Percentiles rank a stretch among this genome's conserved stretches.
Evolutionary conservation across 2,329 filamentous ascomycete species (phyloP).

Genomic region (Rutstroemia sp.): DNA sequence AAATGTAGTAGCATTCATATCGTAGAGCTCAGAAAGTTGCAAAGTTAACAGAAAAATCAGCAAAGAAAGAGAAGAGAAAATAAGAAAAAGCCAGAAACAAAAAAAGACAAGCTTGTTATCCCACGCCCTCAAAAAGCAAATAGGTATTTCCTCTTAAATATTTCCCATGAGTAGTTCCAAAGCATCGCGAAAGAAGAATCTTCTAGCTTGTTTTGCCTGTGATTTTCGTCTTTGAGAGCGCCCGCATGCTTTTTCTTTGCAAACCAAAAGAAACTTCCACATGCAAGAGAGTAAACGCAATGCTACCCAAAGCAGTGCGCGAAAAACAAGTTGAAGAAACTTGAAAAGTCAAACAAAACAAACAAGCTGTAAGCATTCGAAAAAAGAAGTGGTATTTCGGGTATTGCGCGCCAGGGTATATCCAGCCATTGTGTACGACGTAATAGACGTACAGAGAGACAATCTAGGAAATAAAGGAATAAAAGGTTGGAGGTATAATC

Average conservation of each 20-base stretch:
- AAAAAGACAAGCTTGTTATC: conserved; percentile 2
- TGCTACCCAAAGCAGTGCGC: background rate
- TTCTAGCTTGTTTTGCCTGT: conserved; percentile 25
- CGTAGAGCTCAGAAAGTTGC: too few relatives aligned
- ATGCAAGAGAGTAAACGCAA: background rate
- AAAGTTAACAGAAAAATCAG: too few relatives aligned
- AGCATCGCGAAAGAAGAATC: conserved; percentile 8
- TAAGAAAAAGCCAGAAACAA: too few relatives aligned
- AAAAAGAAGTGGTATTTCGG: conserved; percentile 28
- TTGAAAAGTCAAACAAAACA: conserved; percentile 12
- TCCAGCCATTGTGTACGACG: conserved; percentile 25
- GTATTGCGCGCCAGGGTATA: conserved; percentile 32
- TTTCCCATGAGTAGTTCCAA: conserved; percentile 16
- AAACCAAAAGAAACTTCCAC: conserved; percentile 11
- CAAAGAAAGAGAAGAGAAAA: too few relatives aligned
- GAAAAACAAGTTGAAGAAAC: conserved; percentile 11
- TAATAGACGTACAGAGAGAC: conserved; percentile 14
- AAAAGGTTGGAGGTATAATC: background rate
- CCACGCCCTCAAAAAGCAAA: conserved; percentile 23
- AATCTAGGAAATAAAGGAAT: conserved; percentile 27
- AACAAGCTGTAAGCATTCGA: conserved; percentile 18
- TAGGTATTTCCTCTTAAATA: conserved; percentile 27
- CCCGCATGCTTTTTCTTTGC: conserved; percentile 19
- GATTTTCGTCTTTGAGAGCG: conserved; percentile 5
- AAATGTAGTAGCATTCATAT: too few relatives aligned